Base-by-base conservation (phyloP, 306 rosid species). In the Vigna nakashimae region DNA sequence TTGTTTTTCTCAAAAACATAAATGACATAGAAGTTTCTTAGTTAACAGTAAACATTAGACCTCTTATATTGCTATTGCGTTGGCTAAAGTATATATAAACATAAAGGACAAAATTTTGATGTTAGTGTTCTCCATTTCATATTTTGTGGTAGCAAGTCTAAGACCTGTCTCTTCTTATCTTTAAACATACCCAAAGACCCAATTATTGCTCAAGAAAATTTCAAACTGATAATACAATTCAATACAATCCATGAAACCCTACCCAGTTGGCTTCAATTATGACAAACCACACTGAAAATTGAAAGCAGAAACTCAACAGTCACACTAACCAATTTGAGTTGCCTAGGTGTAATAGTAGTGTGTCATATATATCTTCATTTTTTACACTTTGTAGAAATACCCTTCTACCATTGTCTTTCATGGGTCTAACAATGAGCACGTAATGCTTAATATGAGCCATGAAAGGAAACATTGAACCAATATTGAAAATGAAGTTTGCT, bases 91-190 rank as follows among this genome's bases (percentile, higher is more conserved):
- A 49, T 40, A 49, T 40, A 36, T n/a, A 64, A 64, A 16, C 18
- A 64, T 49, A 64, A 56, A 43, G 14, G 48, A 43, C 48, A 43
- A 43, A 43, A 43, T 9, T 2, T 9, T 43, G 48, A 43, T 43
- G 9, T 43, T 18, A 43, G 8, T 68, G 74, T 69, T 76, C 0
- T 69, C 51, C 59, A 75, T 77, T 65, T 80, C 12, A 15, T 15
- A 46, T 71, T 76, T 34, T 84, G 85, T 80, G 85, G 74, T 49
- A 51, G 15, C 3, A 17, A 80, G 51, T 26, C 52, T 34, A 16
- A 58, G 75, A 17, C 53, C 43, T 73, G 83, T 74, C 78, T 73
- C 50, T 52, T 81, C 83, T 77, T 77, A 80, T 84, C 87, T 69
- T 76, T 71, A 71, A 69, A 65, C 55, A 74, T 74, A 69, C 32